These are phyloP conservation scores for Vigna mungo DNA, from an alignment of 306 rosid genomes.

Conservation along the genomic window DNA sequence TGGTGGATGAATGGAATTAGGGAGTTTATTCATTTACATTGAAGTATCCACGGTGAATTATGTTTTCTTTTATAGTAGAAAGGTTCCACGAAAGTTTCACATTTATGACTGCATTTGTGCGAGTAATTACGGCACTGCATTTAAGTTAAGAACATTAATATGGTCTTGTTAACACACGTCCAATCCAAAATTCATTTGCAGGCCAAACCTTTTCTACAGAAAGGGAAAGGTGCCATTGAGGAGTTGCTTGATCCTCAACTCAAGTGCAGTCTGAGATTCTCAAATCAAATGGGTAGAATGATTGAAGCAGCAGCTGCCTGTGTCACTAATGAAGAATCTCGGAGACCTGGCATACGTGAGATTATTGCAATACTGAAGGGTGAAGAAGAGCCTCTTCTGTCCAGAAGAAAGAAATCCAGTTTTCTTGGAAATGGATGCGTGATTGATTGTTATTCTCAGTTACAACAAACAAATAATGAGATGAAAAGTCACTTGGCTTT, in stretches of 20 bases:
- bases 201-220: slow-evolving; percentile 90
- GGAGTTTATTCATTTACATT: slow-evolving; percentile 31
- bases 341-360: slow-evolving; percentile 81
- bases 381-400: slow-evolving; percentile 61
- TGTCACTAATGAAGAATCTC: slow-evolving; percentile 81
- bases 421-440: slow-evolving; percentile 82
- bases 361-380: slow-evolving; percentile 84
- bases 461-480: slow-evolving; percentile 72
- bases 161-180: slow-evolving; percentile 24
- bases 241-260: slow-evolving; percentile 88
- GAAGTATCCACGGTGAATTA: slow-evolving; percentile 9
- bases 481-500: slow-evolving; percentile 86
- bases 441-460: slow-evolving; percentile 77
- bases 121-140: slow-evolving; percentile 13
- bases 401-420: slow-evolving; percentile 71
- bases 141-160: neutral
- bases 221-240: slow-evolving; percentile 85
- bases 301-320: slow-evolving; percentile 92
- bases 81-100: slow-evolving; percentile 2
- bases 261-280: slow-evolving; percentile 59
- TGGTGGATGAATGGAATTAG: slow-evolving; percentile 29
- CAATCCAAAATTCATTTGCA: slow-evolving; percentile 45
- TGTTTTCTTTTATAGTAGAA: slow-evolving; percentile 30
- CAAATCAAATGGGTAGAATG: slow-evolving; percentile 77
- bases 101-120: neutral